Base-by-base conservation (phyloP, 176 grass and related monocot genomes). In the Oryza officinalis region DNA sequence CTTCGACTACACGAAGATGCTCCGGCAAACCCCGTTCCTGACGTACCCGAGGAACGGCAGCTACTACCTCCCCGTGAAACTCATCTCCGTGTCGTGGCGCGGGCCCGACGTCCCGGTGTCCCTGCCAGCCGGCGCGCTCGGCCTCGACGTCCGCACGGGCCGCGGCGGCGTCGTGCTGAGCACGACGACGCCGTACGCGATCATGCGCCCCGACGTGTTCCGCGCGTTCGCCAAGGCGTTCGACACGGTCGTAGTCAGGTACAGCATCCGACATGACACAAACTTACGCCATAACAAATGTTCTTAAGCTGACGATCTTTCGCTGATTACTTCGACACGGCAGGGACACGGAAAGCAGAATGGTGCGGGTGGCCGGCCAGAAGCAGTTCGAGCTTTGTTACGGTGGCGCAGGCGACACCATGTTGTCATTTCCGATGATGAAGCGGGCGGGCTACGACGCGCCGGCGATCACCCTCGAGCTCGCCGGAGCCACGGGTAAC, bases 91-190 rank as follows among this genome's bases (percentile, higher is more conserved):
- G 32, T 25, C 8, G 2, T 74, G 82, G 82, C 0, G 69, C 65
- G 73, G 26, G 13, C 28, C 10, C 3, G 0, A 27, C 26, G 2
- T 38, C 37, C 0, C 0, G 38, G 84, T 28, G 1, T 6, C 27
- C 0, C 30, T 91, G 40, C 78, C 61, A 23, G 2, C 43, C 27
- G 15, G 40, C 13, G 60, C 67, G 60, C 74, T 94, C 10, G 41
- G 71, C 2, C 49, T 93, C 44, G 46, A 90, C 77, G 47, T 2
- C 5, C 11, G 15, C 7, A 33, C 26, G 2, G 74, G 85, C 77
- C 80, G 38, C 38, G 89, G 89, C 78, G 92, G 92, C 66, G 81
- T 91, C 25, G 64, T n/a, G 77, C 84, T 94, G 2, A 91, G 84
- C 87, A 89, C 87, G 10, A 31, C 74, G 6, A 64, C 54, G 67